Evolutionary conservation across 768 basidiomycete species (phyloP), one percentile per base, ranked within the genome.

Genomic region (Suillus alpinus): DNA sequence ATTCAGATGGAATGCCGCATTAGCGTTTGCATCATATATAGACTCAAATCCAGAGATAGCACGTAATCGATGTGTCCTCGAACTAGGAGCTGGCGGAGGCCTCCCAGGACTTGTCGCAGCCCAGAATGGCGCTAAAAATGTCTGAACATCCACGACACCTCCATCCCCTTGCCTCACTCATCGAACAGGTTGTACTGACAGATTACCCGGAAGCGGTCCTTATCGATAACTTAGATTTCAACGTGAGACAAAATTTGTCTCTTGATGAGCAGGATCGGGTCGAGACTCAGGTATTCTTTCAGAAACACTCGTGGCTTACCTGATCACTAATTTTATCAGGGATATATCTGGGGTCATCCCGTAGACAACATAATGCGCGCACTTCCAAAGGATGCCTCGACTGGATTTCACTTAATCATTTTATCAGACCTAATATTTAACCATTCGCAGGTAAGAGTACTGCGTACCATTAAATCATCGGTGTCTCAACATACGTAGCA

Each of bases 341-440:
- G 94, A 29, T 95, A 92, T 69, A 84, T 89, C 7, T 95, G 94
- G 94, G 94, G 94, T 0, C 80, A 80, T 13, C 67, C 83, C 0
- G 78, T 86, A 4, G 55, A 70, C 13, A 7, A 20, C 9, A 68
- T 75, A 43, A 16, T 87, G 23, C 62, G 63, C 10, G 32, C 63
- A 6, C 58, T 73, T 0, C 73, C 73, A 26, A 32, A 56, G 32
- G 66, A 69, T 6, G 36, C 63, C 4, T 63, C 61, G 39, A 63
- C 65, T 3, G 74, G 76, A 34, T 98, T 92, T 67, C 86, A 96
- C 67, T 68, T 96, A 23, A 81, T 98, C 58, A 86, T 98, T 62
- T 79, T 98, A 59, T 95, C 94, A 1, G 95, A 98, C 75, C 84
- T 98, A 37, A 84, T 98, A 37, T 97, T 96, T 75, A 97, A 95